phyloP scores from a whole-genome alignment of 495 filamentous ascomycete genomes.

The Annulohypoxylon stygium region DNA sequence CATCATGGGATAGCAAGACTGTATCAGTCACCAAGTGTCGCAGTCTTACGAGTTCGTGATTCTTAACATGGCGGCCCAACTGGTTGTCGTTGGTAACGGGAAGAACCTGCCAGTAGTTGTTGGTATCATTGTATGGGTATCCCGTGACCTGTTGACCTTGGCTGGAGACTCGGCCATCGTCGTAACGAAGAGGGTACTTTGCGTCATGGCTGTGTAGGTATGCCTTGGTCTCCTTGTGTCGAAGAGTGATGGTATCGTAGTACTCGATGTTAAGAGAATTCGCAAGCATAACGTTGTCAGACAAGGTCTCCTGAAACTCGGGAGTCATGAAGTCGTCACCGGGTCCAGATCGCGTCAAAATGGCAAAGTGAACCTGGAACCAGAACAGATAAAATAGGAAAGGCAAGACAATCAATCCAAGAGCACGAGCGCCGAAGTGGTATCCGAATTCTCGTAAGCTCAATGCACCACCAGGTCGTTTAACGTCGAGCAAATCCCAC shows the following conservation, averaged over 20 bases:
- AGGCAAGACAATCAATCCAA: constrained; percentile 87
- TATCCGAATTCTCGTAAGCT: constrained; percentile 83
- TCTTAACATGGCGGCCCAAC: constrained; percentile 74
- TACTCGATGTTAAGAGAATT: constrained; percentile 89
- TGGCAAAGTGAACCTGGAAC: constrained; percentile 99
- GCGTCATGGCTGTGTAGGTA: constrained; percentile 95
- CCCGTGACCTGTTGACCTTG: constrained; percentile 98
- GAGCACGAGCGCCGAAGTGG: constrained; percentile 86
- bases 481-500: constrained; percentile 93
- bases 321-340: constrained; percentile 99
- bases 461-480: constrained; percentile 81
- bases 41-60: constrained; percentile 89
- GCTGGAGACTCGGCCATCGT: constrained; percentile 96
- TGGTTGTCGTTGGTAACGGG: constrained; percentile 71
- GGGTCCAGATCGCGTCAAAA: constrained; percentile 88
- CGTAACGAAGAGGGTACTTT: constrained; percentile 91
- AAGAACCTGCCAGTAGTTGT: constrained; percentile 97
- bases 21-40: constrained; percentile 89
- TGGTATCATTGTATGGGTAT: constrained; percentile 97
- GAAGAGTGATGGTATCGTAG: constrained; percentile 87
- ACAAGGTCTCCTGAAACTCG: constrained; percentile 95
- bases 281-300: constrained; percentile 90
- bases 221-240: constrained; percentile 96
- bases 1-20: constrained; percentile 94
- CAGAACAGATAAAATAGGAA: constrained; percentile 99